phyloP scores from a whole-genome alignment of 257 asterid genomes.

The Salvia rosmarinus region DNA sequence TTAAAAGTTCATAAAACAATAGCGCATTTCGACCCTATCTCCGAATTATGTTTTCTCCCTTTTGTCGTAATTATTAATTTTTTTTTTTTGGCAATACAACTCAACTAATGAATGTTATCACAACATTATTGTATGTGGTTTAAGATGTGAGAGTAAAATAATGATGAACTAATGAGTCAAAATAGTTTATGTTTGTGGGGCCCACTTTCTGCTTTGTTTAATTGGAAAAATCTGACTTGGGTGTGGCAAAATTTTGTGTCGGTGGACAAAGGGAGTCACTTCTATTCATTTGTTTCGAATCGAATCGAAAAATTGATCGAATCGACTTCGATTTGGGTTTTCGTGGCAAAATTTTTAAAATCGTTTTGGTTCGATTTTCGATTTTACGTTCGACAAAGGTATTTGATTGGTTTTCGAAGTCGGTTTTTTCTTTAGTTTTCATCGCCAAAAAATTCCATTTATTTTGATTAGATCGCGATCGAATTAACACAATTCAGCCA shows the following conservation, averaged over 20 bases:
- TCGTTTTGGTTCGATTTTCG: too few species aligned
- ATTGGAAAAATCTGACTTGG: conserved; percentile 18
- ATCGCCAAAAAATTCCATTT: too few species aligned
- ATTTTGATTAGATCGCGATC: too few species aligned
- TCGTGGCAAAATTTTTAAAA: too few species aligned
- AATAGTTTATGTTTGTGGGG: background rate
- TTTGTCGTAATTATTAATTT: background rate
- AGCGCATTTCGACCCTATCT: background rate
- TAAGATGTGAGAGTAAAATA: background rate
- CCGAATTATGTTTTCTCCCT: background rate
- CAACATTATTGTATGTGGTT: background rate
- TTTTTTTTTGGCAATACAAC: background rate
- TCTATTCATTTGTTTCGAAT: too few species aligned
- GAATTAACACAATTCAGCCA: too few species aligned
- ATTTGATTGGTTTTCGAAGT: too few species aligned
- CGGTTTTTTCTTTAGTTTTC: too few species aligned
- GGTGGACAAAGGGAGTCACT: conserved; percentile 28
- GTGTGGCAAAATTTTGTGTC: conserved; percentile 11
- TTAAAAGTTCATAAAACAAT: background rate
- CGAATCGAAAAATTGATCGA: too few species aligned
- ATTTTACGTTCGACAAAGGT: too few species aligned
- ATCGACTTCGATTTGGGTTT: too few species aligned
- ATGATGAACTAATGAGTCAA: conserved; percentile 16
- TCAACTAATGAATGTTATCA: background rate
- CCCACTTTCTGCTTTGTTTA: background rate